These are phyloP conservation scores for Solanum okadae DNA, from an alignment of 257 asterid genomes.

Conservation along the genomic window DNA sequence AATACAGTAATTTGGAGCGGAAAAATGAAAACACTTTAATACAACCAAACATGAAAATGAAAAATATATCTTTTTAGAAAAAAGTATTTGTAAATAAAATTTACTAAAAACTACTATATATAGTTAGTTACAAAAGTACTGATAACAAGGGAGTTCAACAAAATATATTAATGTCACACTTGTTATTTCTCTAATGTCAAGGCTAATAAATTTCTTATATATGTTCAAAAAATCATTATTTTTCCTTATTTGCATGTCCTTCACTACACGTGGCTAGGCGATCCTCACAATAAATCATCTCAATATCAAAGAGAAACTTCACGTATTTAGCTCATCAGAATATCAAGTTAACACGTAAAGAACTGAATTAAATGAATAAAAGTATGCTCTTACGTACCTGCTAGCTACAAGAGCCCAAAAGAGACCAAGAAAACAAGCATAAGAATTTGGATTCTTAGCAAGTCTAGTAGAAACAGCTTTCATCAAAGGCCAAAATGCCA, in stretches of 20 bases:
- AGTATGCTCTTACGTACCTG: slow-evolving; percentile 15
- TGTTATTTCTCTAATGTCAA: background rate
- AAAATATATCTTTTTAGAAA: too few relatives aligned
- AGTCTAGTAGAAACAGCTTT: slow-evolving; percentile 34
- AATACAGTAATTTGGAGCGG: too few relatives aligned
- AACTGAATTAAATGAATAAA: background rate
- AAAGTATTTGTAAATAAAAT: background rate
- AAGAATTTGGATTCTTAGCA: slow-evolving; percentile 50
- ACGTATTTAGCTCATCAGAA: background rate
- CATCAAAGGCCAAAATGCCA: slow-evolving; percentile 12
- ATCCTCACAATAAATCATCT: background rate
- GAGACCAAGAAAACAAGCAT: slow-evolving; percentile 38
- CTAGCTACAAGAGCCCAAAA: slow-evolving; percentile 49
- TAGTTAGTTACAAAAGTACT: background rate
- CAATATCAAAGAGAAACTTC: background rate
- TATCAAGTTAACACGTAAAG: background rate
- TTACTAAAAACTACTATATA: background rate
- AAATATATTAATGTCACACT: background rate
- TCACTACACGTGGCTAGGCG: background rate
- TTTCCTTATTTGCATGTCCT: background rate
- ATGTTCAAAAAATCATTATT: background rate
- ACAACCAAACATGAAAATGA: background rate
- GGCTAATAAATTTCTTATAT: background rate
- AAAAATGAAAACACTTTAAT: background rate
- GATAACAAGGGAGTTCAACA: background rate